A percentile compares a stretch with the other conserved stretches of the same genome.
Evolutionary conservation across 2,329 filamentous ascomycete species (phyloP).

Genomic region (Cercospora sp.): DNA sequence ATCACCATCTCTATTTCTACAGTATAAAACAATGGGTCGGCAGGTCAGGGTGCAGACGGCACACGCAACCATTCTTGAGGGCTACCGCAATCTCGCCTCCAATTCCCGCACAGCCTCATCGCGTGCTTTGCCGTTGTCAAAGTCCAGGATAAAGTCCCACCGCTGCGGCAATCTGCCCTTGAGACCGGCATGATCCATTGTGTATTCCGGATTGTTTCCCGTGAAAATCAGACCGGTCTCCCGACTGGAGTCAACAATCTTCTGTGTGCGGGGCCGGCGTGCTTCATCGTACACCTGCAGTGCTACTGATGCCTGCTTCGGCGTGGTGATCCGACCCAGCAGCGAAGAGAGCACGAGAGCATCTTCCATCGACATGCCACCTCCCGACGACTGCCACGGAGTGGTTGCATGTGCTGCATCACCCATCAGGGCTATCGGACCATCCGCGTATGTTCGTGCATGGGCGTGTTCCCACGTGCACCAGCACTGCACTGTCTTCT

Average conservation of each 20-base stretch:
- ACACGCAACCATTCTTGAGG: background rate
- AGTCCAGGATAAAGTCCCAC: slow-evolving; percentile 24
- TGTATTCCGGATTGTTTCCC: slow-evolving; percentile 14
- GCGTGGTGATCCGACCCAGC: slow-evolving; percentile 47
- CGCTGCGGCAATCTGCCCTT: slow-evolving; percentile 14
- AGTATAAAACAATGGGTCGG: background rate
- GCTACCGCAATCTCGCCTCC: background rate
- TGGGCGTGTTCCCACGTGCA: slow-evolving; percentile 58
- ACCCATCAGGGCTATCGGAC: slow-evolving; percentile 59
- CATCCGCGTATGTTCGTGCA: slow-evolving; percentile 57
- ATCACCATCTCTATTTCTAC: background rate
- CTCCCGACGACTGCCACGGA: slow-evolving; percentile 58
- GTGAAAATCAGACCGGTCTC: slow-evolving; percentile 18
- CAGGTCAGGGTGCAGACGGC: background rate
- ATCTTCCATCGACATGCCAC: slow-evolving; percentile 66
- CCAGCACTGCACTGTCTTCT: background rate
- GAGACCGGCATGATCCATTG: slow-evolving; percentile 10
- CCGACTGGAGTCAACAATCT: slow-evolving; percentile 20
- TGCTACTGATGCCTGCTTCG: slow-evolving; percentile 44
- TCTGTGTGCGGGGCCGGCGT: slow-evolving; percentile 19
- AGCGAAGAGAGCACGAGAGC: slow-evolving; percentile 59
- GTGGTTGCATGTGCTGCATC: slow-evolving; percentile 65
- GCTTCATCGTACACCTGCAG: slow-evolving; percentile 19
- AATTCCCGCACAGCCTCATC: slow-evolving; percentile 18
- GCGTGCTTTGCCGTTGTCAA: slow-evolving; percentile 19